Conservation (phyloP, 1,139 yeast species). For the Geotrichum cucujoidarum region DNA sequence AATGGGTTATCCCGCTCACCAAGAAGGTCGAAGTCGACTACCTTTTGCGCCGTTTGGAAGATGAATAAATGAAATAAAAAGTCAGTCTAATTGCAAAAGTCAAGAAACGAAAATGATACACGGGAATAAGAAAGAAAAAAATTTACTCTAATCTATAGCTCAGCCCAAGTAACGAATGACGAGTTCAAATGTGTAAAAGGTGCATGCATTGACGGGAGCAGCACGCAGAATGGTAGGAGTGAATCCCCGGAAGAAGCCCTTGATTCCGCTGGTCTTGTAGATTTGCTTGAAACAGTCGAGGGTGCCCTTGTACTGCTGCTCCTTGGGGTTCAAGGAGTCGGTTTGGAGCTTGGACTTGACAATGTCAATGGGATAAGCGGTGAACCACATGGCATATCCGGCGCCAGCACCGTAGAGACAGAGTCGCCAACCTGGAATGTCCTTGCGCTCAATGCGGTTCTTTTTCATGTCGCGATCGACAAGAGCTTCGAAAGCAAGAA, state of each 20-base stretch:
- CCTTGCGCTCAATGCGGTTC: slow-evolving; percentile 48
- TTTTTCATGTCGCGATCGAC: slow-evolving; percentile 55
- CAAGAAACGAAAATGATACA: not conserved
- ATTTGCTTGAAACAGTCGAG: slow-evolving; percentile 53
- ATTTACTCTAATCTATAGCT: slow-evolving; percentile 16
- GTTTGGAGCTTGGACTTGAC: slow-evolving; percentile 83
- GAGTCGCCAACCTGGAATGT: slow-evolving; percentile 79
- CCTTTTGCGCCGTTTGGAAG: slow-evolving; percentile 74
- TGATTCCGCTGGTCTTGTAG: slow-evolving; percentile 52
- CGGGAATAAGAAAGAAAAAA: not conserved
- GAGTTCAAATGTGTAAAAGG: slow-evolving; percentile 85
- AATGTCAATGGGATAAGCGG: slow-evolving; percentile 79
- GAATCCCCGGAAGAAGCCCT: slow-evolving; percentile 84
- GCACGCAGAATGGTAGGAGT: slow-evolving; percentile 88
- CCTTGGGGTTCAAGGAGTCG: slow-evolving; percentile 55
- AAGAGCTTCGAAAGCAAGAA: slow-evolving; percentile 81
- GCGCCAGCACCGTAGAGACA: slow-evolving; percentile 81
- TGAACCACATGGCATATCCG: slow-evolving; percentile 81
- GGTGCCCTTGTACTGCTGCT: slow-evolving; percentile 45
- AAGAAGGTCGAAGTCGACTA: slow-evolving; percentile 93
- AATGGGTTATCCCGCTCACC: slow-evolving; percentile 86
- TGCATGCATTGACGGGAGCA: slow-evolving; percentile 95
- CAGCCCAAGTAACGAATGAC: slow-evolving; percentile 49
- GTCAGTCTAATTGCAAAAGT: not conserved
- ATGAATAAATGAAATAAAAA: slow-evolving; percentile 27